phyloP scores from a whole-genome alignment of 2,329 filamentous ascomycete genomes.

The Venturiaceae sp. region DNA sequence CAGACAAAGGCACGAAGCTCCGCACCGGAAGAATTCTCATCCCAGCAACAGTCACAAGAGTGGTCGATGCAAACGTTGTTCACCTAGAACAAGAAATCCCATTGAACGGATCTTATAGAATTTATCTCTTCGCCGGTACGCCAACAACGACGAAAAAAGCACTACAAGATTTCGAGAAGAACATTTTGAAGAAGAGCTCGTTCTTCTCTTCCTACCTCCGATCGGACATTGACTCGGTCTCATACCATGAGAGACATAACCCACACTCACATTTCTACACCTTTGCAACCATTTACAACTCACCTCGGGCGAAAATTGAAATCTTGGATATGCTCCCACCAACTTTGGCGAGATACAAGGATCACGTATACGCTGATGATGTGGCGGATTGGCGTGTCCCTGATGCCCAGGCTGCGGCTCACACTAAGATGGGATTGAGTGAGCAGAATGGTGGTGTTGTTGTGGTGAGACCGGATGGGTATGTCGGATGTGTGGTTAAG shows the following conservation, averaged over 20 bases:
- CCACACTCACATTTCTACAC: conserved; percentile 79
- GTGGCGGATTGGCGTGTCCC: conserved; percentile 62
- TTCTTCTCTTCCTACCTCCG: conserved; percentile 63
- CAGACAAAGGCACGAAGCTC: conserved; percentile 43
- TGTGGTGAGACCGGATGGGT: conserved; percentile 78
- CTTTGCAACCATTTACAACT: conserved; percentile 65
- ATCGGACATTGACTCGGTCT: conserved; percentile 50
- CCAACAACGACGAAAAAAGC: conserved; percentile 50
- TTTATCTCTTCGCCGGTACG: conserved; percentile 77
- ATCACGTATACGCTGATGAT: conserved; percentile 83
- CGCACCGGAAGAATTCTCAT: conserved; percentile 66
- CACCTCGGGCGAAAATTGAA: conserved; percentile 58
- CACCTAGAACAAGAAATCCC: conserved; percentile 86
- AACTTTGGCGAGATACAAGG: conserved; percentile 63
- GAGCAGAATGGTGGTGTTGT: conserved; percentile 67
- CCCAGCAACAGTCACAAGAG: conserved; percentile 73
- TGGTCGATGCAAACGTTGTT: conserved; percentile 81
- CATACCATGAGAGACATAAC: conserved; percentile 72
- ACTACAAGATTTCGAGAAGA: conserved; percentile 57
- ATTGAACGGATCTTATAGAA: conserved; percentile 75
- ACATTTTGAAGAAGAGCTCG: conserved; percentile 55
- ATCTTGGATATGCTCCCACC: conserved; percentile 59
- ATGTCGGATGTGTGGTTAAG: conserved; percentile 67
- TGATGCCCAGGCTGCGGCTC: conserved; percentile 61
- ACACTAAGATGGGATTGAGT: conserved; percentile 78